Evolutionary conservation across 2,329 filamentous ascomycete species (phyloP).

Genomic region (Trichoderma asperellum): DNA sequence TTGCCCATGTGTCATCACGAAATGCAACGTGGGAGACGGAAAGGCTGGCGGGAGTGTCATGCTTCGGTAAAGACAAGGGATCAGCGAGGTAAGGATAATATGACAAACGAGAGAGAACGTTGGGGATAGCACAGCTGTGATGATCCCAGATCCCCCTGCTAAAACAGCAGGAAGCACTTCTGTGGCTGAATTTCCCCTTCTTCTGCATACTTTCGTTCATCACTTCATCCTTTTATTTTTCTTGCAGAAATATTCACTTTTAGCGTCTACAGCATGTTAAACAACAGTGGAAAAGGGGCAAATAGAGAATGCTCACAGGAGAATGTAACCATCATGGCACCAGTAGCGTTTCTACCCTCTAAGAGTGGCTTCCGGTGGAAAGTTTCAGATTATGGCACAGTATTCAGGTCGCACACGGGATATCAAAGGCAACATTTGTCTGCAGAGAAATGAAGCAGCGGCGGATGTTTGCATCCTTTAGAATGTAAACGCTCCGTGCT

Average conservation of each 20-base stretch:
- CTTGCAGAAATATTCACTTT: neutral
- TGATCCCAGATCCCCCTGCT: neutral
- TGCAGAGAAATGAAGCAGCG: conserved; percentile 28
- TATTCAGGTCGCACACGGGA: conserved; percentile 37
- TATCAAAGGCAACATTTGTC: conserved; percentile 34
- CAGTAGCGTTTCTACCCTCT: neutral
- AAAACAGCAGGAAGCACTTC: neutral
- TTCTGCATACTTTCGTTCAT: neutral
- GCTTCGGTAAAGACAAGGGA: neutral
- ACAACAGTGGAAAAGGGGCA: neutral
- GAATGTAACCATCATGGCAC: neutral
- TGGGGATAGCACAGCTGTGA: neutral
- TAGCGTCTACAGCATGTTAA: neutral
- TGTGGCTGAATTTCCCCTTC: neutral
- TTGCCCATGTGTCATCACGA: neutral
- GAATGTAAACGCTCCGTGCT: conserved; percentile 22
- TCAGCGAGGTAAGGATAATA: neutral
- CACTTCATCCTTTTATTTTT: neutral
- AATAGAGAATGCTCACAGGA: neutral
- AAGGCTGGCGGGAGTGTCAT: neutral
- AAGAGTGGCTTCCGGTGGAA: neutral
- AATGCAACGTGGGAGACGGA: conserved; percentile 10
- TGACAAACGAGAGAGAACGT: conserved; percentile 3
- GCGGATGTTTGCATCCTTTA: conserved; percentile 39
- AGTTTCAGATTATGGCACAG: conserved; percentile 41